Evolutionary conservation across 1,139 yeast species (phyloP), one percentile per base, ranked within the genome.

Genomic region (Pneumocystis carinii): DNA sequence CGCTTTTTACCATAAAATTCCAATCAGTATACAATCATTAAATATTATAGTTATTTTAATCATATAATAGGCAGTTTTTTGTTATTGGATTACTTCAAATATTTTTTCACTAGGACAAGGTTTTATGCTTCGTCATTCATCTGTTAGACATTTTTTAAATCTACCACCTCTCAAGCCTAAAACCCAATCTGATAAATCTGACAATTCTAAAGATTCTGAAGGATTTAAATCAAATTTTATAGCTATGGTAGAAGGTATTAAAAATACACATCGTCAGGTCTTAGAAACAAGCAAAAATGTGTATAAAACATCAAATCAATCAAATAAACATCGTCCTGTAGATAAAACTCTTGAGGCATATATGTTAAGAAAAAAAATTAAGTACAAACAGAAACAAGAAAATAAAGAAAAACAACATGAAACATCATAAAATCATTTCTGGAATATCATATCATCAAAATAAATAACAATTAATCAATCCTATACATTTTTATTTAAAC

Each of bases 1-100:
- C 92, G 66, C 83, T 90, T 35, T 82, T 92, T 69, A 90, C 97
- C 17, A 87, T 87, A 84, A 81, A 85, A 64, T 80, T 92, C 71
- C 86, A 96, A 2, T 83, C 95, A 3, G 95, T 87, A 37, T 89
- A 90, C 53, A 32, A 85, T 90, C 69, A 78, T 89, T 64, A 90
- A 90, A 72, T 88, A 92, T 74, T 85, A 94, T 7, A 83, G 86
- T 58, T 89, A 89, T 72, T 84, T 15, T 81, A 83, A 68, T 87
- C 96, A 0, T 81, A 87, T 63, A 65, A 82, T 17, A 97, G 90
- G 66, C 66, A 29, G 58, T 65, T 37, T 65, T 65, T 37, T 63
- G 64, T 27, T 65, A 64, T 37, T 65, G 66, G 66, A 37, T 65
- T 32, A 63, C 66, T 37, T 62, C 62, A 27, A 60, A 63, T 12